Conservation (phyloP, 371 early-diverging fungal genomes). For the Mucor plumbeus region DNA sequence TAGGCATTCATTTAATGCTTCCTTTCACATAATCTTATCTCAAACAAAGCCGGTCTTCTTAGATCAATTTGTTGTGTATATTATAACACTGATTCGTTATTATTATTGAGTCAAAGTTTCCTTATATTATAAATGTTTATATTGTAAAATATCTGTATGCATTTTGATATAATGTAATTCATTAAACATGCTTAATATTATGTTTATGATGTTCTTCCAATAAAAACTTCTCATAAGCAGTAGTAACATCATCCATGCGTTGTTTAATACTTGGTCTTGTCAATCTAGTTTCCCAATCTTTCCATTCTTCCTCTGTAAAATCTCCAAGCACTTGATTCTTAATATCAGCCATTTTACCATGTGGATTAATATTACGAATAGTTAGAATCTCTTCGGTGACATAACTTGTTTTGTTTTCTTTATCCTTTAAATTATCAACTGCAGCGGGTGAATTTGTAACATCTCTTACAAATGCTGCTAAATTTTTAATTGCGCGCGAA, state of each 20-base stretch:
- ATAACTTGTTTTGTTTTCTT: slow-evolving; percentile 13
- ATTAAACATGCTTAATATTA: not conserved
- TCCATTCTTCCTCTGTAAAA: slow-evolving; percentile 26
- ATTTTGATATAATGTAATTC: not conserved
- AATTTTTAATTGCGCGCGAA: slow-evolving; percentile 23
- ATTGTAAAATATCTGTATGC: too few relatives aligned
- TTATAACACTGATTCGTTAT: not conserved
- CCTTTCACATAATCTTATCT: not conserved
- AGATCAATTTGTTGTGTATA: not conserved
- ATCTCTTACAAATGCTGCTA: slow-evolving; percentile 35
- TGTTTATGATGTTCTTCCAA: slow-evolving; percentile 6
- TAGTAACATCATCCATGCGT: slow-evolving; percentile 26
- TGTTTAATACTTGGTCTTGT: slow-evolving; percentile 32
- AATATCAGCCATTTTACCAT: slow-evolving; percentile 30
- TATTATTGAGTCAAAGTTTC: not conserved
- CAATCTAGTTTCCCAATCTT: slow-evolving; percentile 35
- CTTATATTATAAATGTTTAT: too few relatives aligned
- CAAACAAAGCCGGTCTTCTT: not conserved
- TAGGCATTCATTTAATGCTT: not conserved
- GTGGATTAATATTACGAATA: slow-evolving; percentile 22
- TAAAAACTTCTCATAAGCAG: slow-evolving; percentile 1
- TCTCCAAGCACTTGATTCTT: slow-evolving; percentile 19
- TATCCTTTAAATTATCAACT: not conserved
- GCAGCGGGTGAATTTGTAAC: slow-evolving; percentile 15
- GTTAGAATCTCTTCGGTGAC: slow-evolving; percentile 16